Percentiles rank a stretch among this genome's conserved stretches.
phyloP scores from a whole-genome alignment of 441 rosid genomes.

The Croton setiger region DNA sequence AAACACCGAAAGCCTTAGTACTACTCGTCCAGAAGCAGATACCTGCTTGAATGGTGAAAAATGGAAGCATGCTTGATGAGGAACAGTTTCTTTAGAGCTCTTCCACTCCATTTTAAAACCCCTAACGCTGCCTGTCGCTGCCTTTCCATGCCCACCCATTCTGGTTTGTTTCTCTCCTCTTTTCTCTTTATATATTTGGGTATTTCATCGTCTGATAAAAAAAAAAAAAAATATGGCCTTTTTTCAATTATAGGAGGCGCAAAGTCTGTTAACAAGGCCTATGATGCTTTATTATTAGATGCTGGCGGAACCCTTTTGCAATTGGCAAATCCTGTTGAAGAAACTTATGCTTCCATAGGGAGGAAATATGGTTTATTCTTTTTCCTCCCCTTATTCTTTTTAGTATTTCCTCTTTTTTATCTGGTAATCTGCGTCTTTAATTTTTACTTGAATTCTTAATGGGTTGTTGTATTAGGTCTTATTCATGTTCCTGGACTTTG shows the following conservation, averaged over 20 bases:
- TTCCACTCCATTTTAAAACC: slow-evolving; percentile 27
- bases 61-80: slow-evolving; percentile 63
- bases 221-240: neutral
- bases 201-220: slow-evolving; percentile 9
- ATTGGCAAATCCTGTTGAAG: slow-evolving; percentile 64
- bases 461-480: neutral
- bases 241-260: slow-evolving; percentile 19
- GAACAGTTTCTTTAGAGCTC: slow-evolving; percentile 36
- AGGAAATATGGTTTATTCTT: slow-evolving; percentile 58
- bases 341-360: slow-evolving; percentile 73
- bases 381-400: neutral
- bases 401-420: neutral
- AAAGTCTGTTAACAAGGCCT: slow-evolving; percentile 43
- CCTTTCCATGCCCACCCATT: slow-evolving; percentile 29
- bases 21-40: neutral
- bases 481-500: neutral
- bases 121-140: slow-evolving; percentile 13
- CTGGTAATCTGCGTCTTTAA: neutral
- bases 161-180: slow-evolving; percentile 29
- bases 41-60: neutral
- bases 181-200: slow-evolving; percentile 6
- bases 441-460: neutral
- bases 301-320: slow-evolving; percentile 93
- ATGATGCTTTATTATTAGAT: slow-evolving; percentile 76
- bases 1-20: neutral